Evolutionary conservation across 2,329 filamentous ascomycete species (phyloP), one percentile per base, ranked within the genome.

Genomic region (Leptoxyphium fumago): DNA sequence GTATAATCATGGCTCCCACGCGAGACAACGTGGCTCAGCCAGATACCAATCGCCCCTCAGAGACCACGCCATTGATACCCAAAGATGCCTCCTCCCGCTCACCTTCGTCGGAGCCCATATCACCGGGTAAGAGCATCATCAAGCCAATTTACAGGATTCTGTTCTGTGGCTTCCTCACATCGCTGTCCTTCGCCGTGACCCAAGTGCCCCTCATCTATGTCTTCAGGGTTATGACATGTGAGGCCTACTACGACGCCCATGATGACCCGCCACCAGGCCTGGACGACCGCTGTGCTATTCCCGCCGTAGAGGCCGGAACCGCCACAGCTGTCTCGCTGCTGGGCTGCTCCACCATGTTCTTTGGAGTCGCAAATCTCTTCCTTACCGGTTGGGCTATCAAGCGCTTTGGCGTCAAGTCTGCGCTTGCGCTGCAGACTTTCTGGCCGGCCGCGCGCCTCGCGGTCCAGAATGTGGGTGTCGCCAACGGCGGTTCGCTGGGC

Each of bases 211-310:
- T 73, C 5, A 59, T 82, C 39, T 82, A 80, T 58, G 77, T 80
- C 18, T 83, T 84, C 52, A 77, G 78, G 45, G 57, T 82, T 1
- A 84, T 84, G 79, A 77, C 76, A 41, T 85, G 81, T 60, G 77
- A 84, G 44, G 71, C 73, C 42, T 85, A 77, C 57, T 85, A 84
- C 60, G 64, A 69, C 30, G 64, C 65, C 2, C 73, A 82, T 52
- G 67, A 70, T 0, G 11, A 14, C 13, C 73, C 64, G 41, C 51
- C 62, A 9, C 69, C 67, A 1, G 52, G 59, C 3, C 66, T 66
- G 3, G 15, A 29, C 14, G 73, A 78, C 46, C 67, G 73, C 13
- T 85, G 81, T 55, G 69, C 67, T 40, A 68, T 70, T 29, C 73
- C 73, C 43, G 73, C 75, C 48, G 80, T 85, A 46, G 72, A 80